Conservation (phyloP, 306 rosid species). For the Leucaena leucocephala region DNA sequence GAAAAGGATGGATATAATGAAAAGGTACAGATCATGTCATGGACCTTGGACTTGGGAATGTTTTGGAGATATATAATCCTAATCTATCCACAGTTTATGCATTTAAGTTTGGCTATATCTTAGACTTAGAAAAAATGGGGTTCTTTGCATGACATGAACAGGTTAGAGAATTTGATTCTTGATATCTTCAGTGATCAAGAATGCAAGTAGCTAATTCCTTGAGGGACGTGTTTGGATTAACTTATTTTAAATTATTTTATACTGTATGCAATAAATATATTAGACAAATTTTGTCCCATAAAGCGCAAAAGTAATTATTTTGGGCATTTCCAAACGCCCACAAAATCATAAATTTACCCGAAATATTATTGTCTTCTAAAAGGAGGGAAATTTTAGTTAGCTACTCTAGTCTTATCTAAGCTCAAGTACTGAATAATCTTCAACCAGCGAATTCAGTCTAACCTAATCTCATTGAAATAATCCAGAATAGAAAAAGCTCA, state of each 20-base stretch:
- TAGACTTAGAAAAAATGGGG: neutral
- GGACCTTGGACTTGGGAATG: slow-evolving; percentile 1
- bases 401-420: neutral
- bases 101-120: neutral
- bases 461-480: neutral
- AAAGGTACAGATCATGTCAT: neutral
- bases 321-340: no score
- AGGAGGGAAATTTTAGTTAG: neutral
- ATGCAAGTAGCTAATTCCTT: slow-evolving; percentile 1
- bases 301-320: no score
- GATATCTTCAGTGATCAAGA: slow-evolving; percentile 9
- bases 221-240: neutral
- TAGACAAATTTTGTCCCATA: no score
- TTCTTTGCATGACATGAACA: slow-evolving; percentile 19
- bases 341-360: neutral
- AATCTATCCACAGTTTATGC: neutral
- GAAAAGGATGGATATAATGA: neutral
- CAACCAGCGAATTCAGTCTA: neutral
- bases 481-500: neutral
- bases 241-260: no score
- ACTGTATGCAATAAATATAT: no score
- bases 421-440: neutral
- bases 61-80: slow-evolving; percentile 19
- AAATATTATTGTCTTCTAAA: neutral
- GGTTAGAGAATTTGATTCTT: neutral